Evolutionary conservation across 495 filamentous ascomycete species (phyloP).

Genomic region (Cairneyella variabilis): DNA sequence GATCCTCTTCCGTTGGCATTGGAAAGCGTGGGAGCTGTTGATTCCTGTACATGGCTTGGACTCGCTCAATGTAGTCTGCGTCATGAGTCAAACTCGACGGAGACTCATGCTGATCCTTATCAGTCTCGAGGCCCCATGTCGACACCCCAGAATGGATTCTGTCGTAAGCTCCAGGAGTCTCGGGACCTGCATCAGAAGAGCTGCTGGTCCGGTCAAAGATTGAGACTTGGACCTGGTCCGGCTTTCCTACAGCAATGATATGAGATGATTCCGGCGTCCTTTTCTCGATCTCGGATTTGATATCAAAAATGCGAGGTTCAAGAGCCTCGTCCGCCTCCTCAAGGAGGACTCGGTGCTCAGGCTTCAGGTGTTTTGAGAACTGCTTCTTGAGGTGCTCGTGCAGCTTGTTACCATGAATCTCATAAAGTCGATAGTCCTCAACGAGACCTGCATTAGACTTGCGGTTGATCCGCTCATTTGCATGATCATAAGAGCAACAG

Average conservation of each 20-base stretch:
- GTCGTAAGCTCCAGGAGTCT: conserved; percentile 19
- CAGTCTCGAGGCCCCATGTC: conserved; percentile 18
- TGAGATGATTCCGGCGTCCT: conserved; percentile 47
- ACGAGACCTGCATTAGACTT: conserved; percentile 55
- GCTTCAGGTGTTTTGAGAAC: conserved; percentile 27
- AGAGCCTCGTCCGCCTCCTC: conserved; percentile 41
- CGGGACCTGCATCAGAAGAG: conserved; percentile 47
- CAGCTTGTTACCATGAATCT: conserved; percentile 62
- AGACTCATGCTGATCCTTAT: conserved; percentile 18
- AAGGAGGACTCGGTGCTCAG: conserved; percentile 36
- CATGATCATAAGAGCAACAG: conserved; percentile 58
- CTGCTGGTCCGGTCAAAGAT: conserved; percentile 72
- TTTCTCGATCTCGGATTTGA: conserved; percentile 55
- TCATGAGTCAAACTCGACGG: conserved; percentile 18
- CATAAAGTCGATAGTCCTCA: conserved; percentile 67
- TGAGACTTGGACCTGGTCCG: conserved; percentile 48
- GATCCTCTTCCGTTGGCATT: conserved; percentile 16
- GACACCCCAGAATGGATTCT: conserved; percentile 7
- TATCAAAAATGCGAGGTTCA: conserved; percentile 42
- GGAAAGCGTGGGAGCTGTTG: background rate
- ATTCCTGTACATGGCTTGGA: background rate
- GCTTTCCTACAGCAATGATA: conserved; percentile 41
- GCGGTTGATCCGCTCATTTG: conserved; percentile 51
- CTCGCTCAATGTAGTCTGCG: conserved; percentile 3
- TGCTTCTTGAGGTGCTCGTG: conserved; percentile 38